Evolutionary conservation across 257 asterid genomes (phyloP), one percentile per base, ranked within the genome.

Genomic region (Solanum tarapatanum): DNA sequence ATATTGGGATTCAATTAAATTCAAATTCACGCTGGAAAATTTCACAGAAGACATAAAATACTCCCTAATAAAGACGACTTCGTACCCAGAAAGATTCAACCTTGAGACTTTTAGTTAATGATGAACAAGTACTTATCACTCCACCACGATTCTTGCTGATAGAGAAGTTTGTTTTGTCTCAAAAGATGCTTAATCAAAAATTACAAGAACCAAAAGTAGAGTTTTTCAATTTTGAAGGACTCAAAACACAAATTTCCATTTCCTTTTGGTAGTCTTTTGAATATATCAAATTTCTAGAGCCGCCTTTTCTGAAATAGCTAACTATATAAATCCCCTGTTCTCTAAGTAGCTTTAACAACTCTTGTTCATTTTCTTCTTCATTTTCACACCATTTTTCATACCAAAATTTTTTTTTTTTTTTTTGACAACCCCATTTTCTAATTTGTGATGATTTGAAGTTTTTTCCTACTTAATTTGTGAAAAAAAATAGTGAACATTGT

Each of bases 31-130:
- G 0, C 0, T 2, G 3, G 10, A 62, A 62, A 9, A 4, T 62
- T 23, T 0, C 13, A 23, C 7, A 9, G 10, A 62, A 0, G 70
- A 0, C 8, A 0, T 60, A 23, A 4, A 2, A 23, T 10, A 0
- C 30, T n/a, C 0, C 3, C 30, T n/a, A 23, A 62, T 4, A 62
- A n/a, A n/a, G 3, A 1, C 1, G 3, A 62, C 14, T 62, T n/a
- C 7, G 0, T 62, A 62, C 1, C 1, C 0, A 62, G 0, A 10
- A 11, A n/a, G 1, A 62, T 11, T 62, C 30, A n/a, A n/a, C 12
- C 14, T 9, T 14, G 0, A 62, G 0, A 8, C 6, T 23, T 19
- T 19, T 23, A 9, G 0, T 9, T 23, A 62, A 62, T 0, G 0
- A 62, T 62, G 5, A 58, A 58, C 2, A 21, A 58, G 0, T 60